Percentiles rank a stretch among this genome's conserved stretches.
phyloP scores from a whole-genome alignment of 2,329 filamentous ascomycete genomes.

The Coccinonectria pachysandricola region DNA sequence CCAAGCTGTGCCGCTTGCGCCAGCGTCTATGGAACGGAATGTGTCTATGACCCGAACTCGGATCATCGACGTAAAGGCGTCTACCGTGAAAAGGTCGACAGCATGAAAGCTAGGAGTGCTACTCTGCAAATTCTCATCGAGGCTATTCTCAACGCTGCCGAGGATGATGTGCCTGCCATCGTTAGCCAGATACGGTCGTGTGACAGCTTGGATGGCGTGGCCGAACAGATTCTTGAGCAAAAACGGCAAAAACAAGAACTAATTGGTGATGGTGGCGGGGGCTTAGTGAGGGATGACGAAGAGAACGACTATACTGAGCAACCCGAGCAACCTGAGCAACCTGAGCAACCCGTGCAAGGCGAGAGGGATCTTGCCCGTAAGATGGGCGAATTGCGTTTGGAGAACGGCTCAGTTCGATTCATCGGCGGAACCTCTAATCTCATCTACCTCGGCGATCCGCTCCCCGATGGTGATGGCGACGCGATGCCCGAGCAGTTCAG shows the following conservation, averaged over 20 bases:
- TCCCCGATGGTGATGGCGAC: slow-evolving; percentile 28
- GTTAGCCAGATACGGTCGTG: slow-evolving; percentile 83
- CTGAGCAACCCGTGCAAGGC: slow-evolving; percentile 35
- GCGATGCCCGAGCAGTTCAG: slow-evolving; percentile 35
- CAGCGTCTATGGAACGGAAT: slow-evolving; percentile 83
- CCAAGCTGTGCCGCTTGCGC: slow-evolving; percentile 93
- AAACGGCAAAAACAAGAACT: slow-evolving; percentile 20
- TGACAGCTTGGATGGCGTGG: slow-evolving; percentile 52
- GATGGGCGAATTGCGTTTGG: slow-evolving; percentile 83
- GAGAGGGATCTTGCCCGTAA: slow-evolving; percentile 82
- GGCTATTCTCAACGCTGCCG: slow-evolving; percentile 80
- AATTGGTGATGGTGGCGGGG: slow-evolving; percentile 28
- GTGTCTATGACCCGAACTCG: slow-evolving; percentile 90
- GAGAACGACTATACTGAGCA: slow-evolving; percentile 31
- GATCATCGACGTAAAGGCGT: slow-evolving; percentile 95
- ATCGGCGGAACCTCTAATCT: slow-evolving; percentile 92
- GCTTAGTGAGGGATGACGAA: slow-evolving; percentile 25
- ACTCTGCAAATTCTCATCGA: slow-evolving; percentile 90
- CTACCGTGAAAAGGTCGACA: slow-evolving; percentile 88
- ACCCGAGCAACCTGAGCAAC: too few relatives aligned
- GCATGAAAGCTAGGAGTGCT: slow-evolving; percentile 73
- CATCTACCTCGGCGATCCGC: slow-evolving; percentile 59
- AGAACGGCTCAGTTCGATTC: slow-evolving; percentile 80
- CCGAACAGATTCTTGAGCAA: slow-evolving; percentile 37
- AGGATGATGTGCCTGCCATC: slow-evolving; percentile 72